Conservation (phyloP, 179 eudicot genomes). For the Spergularia azorica region DNA sequence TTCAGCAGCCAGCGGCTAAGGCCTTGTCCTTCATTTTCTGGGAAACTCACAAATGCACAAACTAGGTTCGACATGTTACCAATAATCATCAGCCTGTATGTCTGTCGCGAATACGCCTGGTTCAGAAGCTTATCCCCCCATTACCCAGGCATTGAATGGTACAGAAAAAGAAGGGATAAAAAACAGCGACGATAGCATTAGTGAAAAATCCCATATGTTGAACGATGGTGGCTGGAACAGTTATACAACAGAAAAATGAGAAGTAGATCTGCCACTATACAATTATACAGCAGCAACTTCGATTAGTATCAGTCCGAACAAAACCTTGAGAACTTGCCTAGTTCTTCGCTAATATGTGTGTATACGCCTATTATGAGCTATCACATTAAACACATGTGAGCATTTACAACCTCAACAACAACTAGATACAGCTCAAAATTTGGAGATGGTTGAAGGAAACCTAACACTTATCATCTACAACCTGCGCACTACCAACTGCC, state of each 20-base stretch:
- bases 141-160: too few relatives aligned
- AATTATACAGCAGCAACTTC: not conserved
- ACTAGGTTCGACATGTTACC: too few relatives aligned
- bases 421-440: constrained; percentile 11
- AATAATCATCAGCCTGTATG: too few relatives aligned
- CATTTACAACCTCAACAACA: constrained; percentile 13
- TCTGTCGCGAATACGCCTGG: too few relatives aligned
- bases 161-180: too few relatives aligned
- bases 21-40: not conserved
- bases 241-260: too few relatives aligned
- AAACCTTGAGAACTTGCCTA: not conserved
- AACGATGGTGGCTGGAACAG: too few relatives aligned
- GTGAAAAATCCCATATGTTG: too few relatives aligned
- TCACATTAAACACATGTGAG: not conserved
- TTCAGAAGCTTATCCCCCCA: too few relatives aligned
- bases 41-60: not conserved
- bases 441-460: not conserved
- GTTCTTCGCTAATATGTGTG: not conserved
- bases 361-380: not conserved
- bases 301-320: not conserved
- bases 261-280: not conserved
- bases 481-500: constrained; percentile 83
- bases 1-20: not conserved
- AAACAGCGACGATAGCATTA: too few relatives aligned
- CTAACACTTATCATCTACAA: constrained; percentile 55